A percentile compares a stretch with the other conserved stretches of the same genome.
phyloP scores from a whole-genome alignment of 179 eudicot genomes.

The Heliamphora pulchella region DNA sequence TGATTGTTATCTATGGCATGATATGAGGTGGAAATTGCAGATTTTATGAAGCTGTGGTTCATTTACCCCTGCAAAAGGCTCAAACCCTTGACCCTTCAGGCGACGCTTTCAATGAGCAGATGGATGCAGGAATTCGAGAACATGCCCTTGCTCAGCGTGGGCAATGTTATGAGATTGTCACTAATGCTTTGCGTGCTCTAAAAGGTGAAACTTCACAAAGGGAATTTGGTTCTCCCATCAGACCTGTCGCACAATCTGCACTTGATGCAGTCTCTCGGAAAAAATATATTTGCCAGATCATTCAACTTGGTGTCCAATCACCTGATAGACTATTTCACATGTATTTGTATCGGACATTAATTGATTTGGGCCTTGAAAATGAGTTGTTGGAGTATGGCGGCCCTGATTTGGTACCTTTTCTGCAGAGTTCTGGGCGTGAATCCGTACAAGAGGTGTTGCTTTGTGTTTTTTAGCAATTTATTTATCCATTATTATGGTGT shows the following conservation, averaged over 20 bases:
- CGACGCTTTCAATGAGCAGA: constrained; percentile 82
- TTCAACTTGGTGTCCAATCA: constrained; percentile 94
- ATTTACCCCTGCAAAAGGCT: constrained; percentile 88
- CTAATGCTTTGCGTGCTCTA: constrained; percentile 64
- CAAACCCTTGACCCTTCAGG: constrained; percentile 93
- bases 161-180: constrained; percentile 83
- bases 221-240: constrained; percentile 65
- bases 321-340: constrained; percentile 84
- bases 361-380: constrained; percentile 87
- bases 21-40: constrained; percentile 32
- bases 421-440: constrained; percentile 76
- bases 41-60: constrained; percentile 97
- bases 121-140: constrained; percentile 58
- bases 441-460: constrained; percentile 54
- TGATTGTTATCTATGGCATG: not conserved
- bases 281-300: constrained; percentile 78
- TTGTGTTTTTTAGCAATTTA: not conserved
- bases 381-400: constrained; percentile 95
- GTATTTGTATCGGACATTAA: constrained; percentile 67
- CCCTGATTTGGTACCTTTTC: constrained; percentile 83
- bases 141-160: constrained; percentile 78
- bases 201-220: constrained; percentile 58
- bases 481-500: not conserved
- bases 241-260: constrained; percentile 49
- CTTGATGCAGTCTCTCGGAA: constrained; percentile 67